These are phyloP conservation scores for Alternaria novae-zelandiae DNA, from an alignment of 2,329 filamentous ascomycete species.

Conservation along the genomic window DNA sequence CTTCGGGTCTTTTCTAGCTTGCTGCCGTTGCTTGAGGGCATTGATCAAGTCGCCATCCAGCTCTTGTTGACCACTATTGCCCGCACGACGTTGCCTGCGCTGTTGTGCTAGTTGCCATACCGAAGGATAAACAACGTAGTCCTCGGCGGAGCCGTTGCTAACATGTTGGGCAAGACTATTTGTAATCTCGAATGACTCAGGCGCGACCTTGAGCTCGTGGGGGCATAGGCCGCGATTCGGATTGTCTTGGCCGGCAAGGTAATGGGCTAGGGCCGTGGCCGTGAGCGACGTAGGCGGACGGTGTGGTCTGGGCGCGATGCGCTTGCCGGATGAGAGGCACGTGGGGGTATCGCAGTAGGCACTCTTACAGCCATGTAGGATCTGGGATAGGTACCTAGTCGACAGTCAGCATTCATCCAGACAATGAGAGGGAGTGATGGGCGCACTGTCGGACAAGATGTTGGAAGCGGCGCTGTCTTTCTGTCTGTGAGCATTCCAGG, in stretches of 20 bases:
- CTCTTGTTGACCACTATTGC: neutral
- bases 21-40: constrained; percentile 31
- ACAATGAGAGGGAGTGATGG: constrained; percentile 9
- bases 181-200: constrained; percentile 33
- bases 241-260: constrained; percentile 80
- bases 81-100: neutral
- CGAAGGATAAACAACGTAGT: constrained; percentile 13
- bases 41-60: constrained; percentile 8
- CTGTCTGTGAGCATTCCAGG: constrained; percentile 36
- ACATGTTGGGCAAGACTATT: constrained; percentile 2
- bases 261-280: constrained; percentile 79
- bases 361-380: constrained; percentile 80
- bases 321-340: constrained; percentile 79
- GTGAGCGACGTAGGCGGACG: constrained; percentile 82
- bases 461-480: constrained; percentile 41
- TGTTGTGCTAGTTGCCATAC: neutral
- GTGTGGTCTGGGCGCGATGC: constrained; percentile 71
- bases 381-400: constrained; percentile 75
- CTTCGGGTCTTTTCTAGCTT: constrained; percentile 61
- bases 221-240: constrained; percentile 73
- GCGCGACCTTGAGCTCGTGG: constrained; percentile 48
- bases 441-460: constrained; percentile 39
- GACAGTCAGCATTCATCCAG: neutral
- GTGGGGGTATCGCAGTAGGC: constrained; percentile 74
- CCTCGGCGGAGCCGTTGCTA: neutral